Conservation (phyloP, 2,329 filamentous ascomycete species). For the Xylariaceae sp. region DNA sequence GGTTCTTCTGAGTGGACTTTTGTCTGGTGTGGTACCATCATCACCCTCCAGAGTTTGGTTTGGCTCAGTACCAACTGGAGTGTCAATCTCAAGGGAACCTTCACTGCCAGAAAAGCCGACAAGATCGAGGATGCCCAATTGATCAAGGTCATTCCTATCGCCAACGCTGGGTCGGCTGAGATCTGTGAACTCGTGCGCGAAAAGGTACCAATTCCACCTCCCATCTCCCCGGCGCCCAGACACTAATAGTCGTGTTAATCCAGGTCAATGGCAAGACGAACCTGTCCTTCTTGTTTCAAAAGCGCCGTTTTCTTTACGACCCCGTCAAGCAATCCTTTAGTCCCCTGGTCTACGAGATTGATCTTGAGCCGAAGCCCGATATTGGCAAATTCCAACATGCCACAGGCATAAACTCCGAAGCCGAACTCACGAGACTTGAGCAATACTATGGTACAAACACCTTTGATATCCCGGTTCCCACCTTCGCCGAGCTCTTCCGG, state of each 20-base stretch:
- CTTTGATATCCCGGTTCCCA: slow-evolving; percentile 96
- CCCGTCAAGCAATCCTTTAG: slow-evolving; percentile 73
- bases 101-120: slow-evolving; percentile 74
- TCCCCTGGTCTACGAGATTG: slow-evolving; percentile 81
- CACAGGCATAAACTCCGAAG: slow-evolving; percentile 71
- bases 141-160: slow-evolving; percentile 90
- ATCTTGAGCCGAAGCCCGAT: slow-evolving; percentile 79
- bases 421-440: slow-evolving; percentile 78
- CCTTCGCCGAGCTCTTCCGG: slow-evolving; percentile 93
- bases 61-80: slow-evolving; percentile 99
- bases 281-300: slow-evolving; percentile 93
- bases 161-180: slow-evolving; percentile 86
- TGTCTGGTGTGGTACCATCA: slow-evolving; percentile 86
- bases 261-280: slow-evolving; percentile 73
- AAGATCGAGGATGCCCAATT: slow-evolving; percentile 74
- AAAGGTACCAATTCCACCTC: slow-evolving; percentile 49
- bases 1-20: slow-evolving; percentile 97
- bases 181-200: slow-evolving; percentile 83
- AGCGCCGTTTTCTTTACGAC: slow-evolving; percentile 90
- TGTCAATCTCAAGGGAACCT: slow-evolving; percentile 79
- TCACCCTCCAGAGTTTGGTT: slow-evolving; percentile 82
- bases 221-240: background rate
- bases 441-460: slow-evolving; percentile 95
- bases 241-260: slow-evolving; percentile 5
- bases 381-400: slow-evolving; percentile 79